Base-by-base conservation (phyloP, 2,329 filamentous ascomycete genomes). In the Myriosclerotinia curreyana region DNA sequence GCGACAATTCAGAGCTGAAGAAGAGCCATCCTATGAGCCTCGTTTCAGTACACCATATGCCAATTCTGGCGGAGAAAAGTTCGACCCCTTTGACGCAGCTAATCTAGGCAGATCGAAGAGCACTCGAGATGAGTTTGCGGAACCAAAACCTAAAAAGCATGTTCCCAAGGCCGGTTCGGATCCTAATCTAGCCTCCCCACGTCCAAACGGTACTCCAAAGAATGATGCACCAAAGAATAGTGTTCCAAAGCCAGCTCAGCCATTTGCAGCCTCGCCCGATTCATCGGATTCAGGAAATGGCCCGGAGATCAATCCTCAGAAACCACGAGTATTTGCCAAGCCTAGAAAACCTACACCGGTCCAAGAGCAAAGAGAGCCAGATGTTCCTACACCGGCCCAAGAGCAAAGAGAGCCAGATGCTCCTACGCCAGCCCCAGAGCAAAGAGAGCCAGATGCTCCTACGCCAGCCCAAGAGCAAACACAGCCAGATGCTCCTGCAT, bases 11-110 rank as follows among this genome's bases (percentile, higher is more conserved):
- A 77, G 78, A 69, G 15, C 44, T 12, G 59, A 70, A 46, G 50
- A 59, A 17, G 55, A 64, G 15, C 42, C 66, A 8, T 74, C 74
- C 0, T 77, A 76, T 51, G 82, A 86, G 65, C 73, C 74, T n/a
- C 79, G 83, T n/a, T 78, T 83, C 62, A 83, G 82, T 68, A 83
- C 82, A 7, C 83, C 84, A 0, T 87, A 87, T 70, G 78, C 79
- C 50, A 80, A 78, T 1, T 79, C 81, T 40, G 79, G 82, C 15
- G 83, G 85, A 42, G 85, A 87, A 72, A 86, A 82, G 74, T 81
- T 83, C 5, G 81, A 85, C 53, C 80, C 83, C 0, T 85, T 84
- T 65, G 83, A 84, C 52, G 80, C 64, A 49, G 63, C 69, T 64
- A 70, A 71, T 68, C 55, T 74, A 14, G 67, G 64, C 44, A 71